Evolutionary conservation across 495 filamentous ascomycete species (phyloP).

Genomic region (Podospora conica): DNA sequence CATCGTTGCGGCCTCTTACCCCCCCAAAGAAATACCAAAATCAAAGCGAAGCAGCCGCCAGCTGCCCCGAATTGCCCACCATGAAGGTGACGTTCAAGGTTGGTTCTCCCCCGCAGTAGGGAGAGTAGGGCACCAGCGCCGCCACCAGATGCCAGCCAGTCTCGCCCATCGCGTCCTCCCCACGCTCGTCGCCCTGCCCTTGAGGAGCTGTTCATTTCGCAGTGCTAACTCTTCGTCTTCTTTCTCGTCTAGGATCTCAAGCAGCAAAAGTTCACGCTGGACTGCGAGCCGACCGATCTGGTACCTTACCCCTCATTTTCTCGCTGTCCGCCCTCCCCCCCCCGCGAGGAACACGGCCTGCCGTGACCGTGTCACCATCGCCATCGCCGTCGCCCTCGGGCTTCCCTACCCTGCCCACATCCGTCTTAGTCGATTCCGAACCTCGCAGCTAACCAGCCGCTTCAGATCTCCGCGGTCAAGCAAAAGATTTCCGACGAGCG

Average conservation of each 20-base stretch:
- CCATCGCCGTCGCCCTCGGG: conserved; percentile 7
- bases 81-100: conserved; percentile 52
- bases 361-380: background rate
- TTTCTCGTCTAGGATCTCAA: conserved; percentile 69
- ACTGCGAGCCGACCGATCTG: conserved; percentile 86
- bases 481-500: conserved; percentile 82
- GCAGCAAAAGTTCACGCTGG: conserved; percentile 94
- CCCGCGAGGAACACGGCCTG: background rate
- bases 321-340: background rate
- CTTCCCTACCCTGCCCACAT: conserved; percentile 8
- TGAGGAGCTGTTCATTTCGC: background rate
- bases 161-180: background rate
- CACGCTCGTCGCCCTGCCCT: background rate
- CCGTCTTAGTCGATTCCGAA: background rate
- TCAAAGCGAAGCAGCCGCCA: conserved; percentile 18
- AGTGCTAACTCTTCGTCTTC: conserved; percentile 27
- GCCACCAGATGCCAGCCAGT: background rate
- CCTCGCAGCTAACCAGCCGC: conserved; percentile 15
- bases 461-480: conserved; percentile 80
- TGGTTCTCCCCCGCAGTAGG: conserved; percentile 18
- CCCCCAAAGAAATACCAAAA: background rate
- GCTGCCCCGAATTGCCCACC: conserved; percentile 33
- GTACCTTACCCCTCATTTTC: conserved; percentile 52
- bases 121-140: background rate
- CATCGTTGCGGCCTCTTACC: conserved; percentile 9